A percentile compares a stretch with the other conserved stretches of the same genome.
phyloP scores from a whole-genome alignment of 192 early-diverging fungal genomes.

The Coemansia sp. region DNA sequence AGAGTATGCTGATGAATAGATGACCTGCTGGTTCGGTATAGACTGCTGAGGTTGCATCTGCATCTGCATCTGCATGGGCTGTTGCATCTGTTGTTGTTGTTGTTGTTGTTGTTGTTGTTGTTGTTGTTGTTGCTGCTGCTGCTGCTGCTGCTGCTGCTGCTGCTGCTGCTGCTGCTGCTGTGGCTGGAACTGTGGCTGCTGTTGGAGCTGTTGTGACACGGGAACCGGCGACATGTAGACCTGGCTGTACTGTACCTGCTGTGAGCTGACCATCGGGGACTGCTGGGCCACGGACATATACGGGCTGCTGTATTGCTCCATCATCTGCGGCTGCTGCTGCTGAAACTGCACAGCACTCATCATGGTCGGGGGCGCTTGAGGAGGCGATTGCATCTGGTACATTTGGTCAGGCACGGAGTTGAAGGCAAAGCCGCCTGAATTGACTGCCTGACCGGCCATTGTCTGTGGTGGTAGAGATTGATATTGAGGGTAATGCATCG shows the following conservation, averaged over 20 bases:
- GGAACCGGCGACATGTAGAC: constrained; percentile 2
- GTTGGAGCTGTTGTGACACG: not conserved
- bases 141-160: constrained; percentile 1
- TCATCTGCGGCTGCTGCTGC: constrained; percentile 22
- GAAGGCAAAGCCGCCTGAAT: constrained; percentile 4
- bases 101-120: constrained; percentile 11
- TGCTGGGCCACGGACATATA: constrained; percentile 17
- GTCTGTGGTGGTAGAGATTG: constrained; percentile 6
- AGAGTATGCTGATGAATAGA: not conserved
- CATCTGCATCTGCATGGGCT: constrained; percentile 2
- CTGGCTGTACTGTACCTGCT: constrained; percentile 1
- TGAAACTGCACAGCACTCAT: not conserved
- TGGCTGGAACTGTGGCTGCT: not conserved
- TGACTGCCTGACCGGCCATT: not conserved
- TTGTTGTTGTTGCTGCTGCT: not conserved
- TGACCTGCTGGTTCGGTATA: constrained; percentile 1
- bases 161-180: constrained; percentile 8
- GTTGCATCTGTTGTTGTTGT: not conserved
- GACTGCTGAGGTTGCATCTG: not conserved
- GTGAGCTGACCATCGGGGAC: not conserved
- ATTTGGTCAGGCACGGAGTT: constrained; percentile 8
- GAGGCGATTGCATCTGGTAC: constrained; percentile 10
- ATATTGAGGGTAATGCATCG: constrained; percentile 6
- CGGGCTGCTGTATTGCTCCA: not conserved
- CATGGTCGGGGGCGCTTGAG: not conserved